Conservation (phyloP, 331 rosid genomes). For the Pyrus hybrid region DNA sequence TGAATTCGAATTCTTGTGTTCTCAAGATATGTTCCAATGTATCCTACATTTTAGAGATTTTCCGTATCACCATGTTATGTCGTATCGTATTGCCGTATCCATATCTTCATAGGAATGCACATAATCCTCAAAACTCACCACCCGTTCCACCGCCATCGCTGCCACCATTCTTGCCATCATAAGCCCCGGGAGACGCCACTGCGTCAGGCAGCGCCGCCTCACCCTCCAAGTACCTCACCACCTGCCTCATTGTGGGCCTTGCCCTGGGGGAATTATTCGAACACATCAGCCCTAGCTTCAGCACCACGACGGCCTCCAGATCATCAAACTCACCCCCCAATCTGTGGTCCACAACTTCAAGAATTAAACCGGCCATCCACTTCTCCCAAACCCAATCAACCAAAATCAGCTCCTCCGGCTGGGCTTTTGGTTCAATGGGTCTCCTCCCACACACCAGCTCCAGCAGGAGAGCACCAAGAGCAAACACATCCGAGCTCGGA, state of each 20-base stretch:
- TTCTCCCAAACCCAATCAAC: conserved; percentile 74
- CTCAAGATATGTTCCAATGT: no score
- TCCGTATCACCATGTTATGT: no score
- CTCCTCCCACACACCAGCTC: conserved; percentile 66
- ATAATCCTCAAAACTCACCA: conserved; percentile 21
- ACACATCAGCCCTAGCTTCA: conserved; percentile 50
- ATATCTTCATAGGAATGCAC: conserved; percentile 21
- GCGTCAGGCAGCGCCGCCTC: conserved; percentile 33
- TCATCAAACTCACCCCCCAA: conserved; percentile 38
- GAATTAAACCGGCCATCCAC: conserved; percentile 32
- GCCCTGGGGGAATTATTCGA: conserved; percentile 29
- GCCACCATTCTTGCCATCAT: neutral
- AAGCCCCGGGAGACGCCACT: conserved; percentile 15
- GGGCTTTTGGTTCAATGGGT: conserved; percentile 51
- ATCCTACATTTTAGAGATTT: no score
- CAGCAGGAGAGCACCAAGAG: conserved; percentile 55
- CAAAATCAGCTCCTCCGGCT: conserved; percentile 59
- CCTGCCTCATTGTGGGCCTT: conserved; percentile 48
- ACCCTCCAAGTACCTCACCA: conserved; percentile 49
- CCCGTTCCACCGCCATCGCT: neutral
- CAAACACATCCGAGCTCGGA: conserved; percentile 52
- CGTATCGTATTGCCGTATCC: no score
- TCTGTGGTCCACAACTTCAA: conserved; percentile 39
- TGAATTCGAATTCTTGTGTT: no score
- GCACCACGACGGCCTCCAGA: conserved; percentile 36